Evolutionary conservation across 257 asterid species (phyloP).

Genomic region (Scutellaria baicalensis): DNA sequence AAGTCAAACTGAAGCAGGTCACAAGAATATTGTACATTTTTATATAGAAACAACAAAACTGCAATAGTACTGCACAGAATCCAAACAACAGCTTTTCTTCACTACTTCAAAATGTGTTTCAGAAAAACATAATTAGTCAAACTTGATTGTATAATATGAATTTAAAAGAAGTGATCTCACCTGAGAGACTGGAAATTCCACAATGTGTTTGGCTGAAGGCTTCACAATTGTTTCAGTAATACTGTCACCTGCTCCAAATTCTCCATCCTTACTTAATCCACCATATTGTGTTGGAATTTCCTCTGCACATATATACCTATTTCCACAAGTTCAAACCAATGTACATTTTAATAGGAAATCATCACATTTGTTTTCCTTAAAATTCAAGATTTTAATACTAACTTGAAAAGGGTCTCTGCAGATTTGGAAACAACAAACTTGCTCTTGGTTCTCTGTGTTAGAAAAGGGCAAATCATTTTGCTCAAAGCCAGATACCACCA

Average conservation of each 20-base stretch:
- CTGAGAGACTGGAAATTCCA: slow-evolving; percentile 25
- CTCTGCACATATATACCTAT: slow-evolving; percentile 24
- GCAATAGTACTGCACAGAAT: background rate
- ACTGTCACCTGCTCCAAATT: slow-evolving; percentile 14
- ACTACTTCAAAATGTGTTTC: background rate
- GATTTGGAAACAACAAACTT: slow-evolving; percentile 28
- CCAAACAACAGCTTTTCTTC: background rate
- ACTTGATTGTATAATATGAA: too few relatives aligned
- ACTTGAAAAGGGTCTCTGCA: slow-evolving; percentile 31
- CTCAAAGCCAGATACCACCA: slow-evolving; percentile 35
- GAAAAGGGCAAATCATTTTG: slow-evolving; percentile 33
- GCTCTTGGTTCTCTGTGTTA: slow-evolving; percentile 29
- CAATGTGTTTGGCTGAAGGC: slow-evolving; percentile 25
- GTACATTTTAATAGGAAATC: too few relatives aligned
- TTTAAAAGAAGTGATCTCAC: background rate
- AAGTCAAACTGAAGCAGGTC: background rate
- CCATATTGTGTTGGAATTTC: slow-evolving; percentile 25
- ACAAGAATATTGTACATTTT: slow-evolving; percentile 6
- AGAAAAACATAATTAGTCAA: background rate
- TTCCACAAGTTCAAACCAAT: background rate
- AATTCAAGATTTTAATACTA: background rate
- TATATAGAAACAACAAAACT: background rate
- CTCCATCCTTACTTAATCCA: slow-evolving; percentile 25
- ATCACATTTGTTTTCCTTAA: too few relatives aligned
- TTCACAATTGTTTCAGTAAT: slow-evolving; percentile 17